Percentiles rank a stretch among this genome's conserved stretches.
Conservation (phyloP, 495 filamentous ascomycete genomes). For the Apiosordaria backusii region DNA sequence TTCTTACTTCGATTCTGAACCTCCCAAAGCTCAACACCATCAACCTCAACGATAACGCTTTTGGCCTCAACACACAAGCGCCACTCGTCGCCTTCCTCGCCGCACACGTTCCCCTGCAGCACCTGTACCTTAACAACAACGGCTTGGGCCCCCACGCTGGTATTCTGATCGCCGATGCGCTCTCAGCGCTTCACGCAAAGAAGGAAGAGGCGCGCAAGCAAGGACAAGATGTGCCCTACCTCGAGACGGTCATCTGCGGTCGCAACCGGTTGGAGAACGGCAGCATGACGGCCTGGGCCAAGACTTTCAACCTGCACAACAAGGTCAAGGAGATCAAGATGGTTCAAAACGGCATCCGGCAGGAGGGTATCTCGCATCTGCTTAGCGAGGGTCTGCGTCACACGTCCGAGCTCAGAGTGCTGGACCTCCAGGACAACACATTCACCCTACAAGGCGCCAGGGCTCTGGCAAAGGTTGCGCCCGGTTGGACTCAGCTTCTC, state of each 20-base stretch:
- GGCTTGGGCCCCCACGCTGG: constrained; percentile 92
- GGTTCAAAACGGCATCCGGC: constrained; percentile 96
- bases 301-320: constrained; percentile 73
- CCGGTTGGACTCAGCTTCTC: constrained; percentile 67
- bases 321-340: constrained; percentile 84
- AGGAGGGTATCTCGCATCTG: constrained; percentile 80
- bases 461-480: constrained; percentile 70
- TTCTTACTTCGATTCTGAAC: constrained; percentile 80
- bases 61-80: constrained; percentile 86
- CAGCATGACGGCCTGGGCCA: constrained; percentile 92
- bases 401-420: constrained; percentile 58
- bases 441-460: constrained; percentile 79
- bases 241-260: constrained; percentile 94
- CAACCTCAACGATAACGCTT: constrained; percentile 96
- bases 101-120: constrained; percentile 77
- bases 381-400: constrained; percentile 71
- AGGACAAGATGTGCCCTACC: constrained; percentile 65
- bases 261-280: constrained; percentile 94
- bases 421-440: constrained; percentile 97
- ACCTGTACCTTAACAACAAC: constrained; percentile 96
- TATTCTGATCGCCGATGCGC: constrained; percentile 74
- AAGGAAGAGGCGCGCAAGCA: constrained; percentile 69
- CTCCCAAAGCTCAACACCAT: constrained; percentile 81
- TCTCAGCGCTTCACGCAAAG: constrained; percentile 69
- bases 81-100: constrained; percentile 83